Base-by-base conservation (phyloP, 1,284 basidiomycete species). In the Pseudozyma sp. region DNA sequence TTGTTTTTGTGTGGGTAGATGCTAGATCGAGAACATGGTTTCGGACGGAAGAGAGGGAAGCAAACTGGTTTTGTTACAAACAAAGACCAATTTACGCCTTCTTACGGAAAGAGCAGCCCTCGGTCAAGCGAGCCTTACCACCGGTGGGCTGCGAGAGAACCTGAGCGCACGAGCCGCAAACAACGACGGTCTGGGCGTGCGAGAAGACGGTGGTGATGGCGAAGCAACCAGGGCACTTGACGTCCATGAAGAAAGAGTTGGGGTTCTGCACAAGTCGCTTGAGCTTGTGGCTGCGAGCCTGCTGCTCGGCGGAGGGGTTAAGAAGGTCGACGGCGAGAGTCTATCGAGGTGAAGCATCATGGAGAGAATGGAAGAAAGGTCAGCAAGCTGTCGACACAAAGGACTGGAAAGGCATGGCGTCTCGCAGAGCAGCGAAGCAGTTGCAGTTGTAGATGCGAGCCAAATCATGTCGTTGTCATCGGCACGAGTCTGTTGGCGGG, bases 61-160 rank as follows among this genome's bases (percentile, higher is more conserved):
- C 16, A 35, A 12, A 60, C 7, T 40, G 53, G 38, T 39, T 45
- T 53, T 52, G 14, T 21, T 21, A 21, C 4, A 14, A 31, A 31
- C 25, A 25, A 42, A 44, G 40, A n/a, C 57, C 57, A 43, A 55
- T 67, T 81, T 80, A 81, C 58, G 76, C 76, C 80, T 81, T 81
- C 66, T 70, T 75, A 52, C 80, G 80, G 80, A 81, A 81, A 52
- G 80, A 81, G 80, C 80, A 81, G 77, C 80, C 97, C 89, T 98
- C 96, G 76, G 95, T 97, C 87, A 99, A 88, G 86, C 95, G 92
- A 83, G 95, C 96, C 90, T 93, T 97, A 89, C 96, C 96, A 89
- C 96, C 96, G 66, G 95, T 97, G 61, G 97, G 97, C 87, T 98
- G 96, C 90, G 94, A 97, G 79, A 99, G 89, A 73, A 98, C 93